Evolutionary conservation across 1,284 basidiomycete species (phyloP).

Genomic region (Porodaedalea pini): DNA sequence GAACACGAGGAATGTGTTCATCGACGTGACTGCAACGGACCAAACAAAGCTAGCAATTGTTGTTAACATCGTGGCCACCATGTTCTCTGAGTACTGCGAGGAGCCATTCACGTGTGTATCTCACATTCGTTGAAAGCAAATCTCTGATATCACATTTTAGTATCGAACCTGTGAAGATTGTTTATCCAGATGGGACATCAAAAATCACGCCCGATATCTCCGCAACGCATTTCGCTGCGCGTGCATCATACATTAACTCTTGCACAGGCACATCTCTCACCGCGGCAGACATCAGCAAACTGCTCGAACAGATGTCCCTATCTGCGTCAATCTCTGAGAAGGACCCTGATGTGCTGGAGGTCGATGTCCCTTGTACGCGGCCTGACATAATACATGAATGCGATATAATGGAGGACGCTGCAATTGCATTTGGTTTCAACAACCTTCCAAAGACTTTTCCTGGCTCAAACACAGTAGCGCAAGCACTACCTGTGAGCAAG

Average conservation of each 20-base stretch:
- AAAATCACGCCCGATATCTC: slow-evolving; percentile 82
- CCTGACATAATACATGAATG: slow-evolving; percentile 98
- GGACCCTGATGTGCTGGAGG: slow-evolving; percentile 63
- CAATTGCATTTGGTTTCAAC: slow-evolving; percentile 98
- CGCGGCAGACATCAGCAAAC: slow-evolving; percentile 54
- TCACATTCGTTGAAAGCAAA: not conserved
- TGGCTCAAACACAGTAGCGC: slow-evolving; percentile 91
- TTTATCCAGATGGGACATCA: slow-evolving; percentile 73
- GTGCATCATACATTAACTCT: slow-evolving; percentile 90
- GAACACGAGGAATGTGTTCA: slow-evolving; percentile 92
- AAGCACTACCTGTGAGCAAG: slow-evolving; percentile 88
- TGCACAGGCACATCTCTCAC: slow-evolving; percentile 84
- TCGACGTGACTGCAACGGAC: slow-evolving; percentile 98
- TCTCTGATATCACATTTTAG: slow-evolving; percentile 36
- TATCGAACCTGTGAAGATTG: slow-evolving; percentile 86
- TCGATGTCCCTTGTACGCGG: slow-evolving; percentile 85
- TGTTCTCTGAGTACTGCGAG: slow-evolving; percentile 97
- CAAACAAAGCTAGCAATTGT: slow-evolving; percentile 96
- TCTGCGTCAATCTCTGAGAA: slow-evolving; percentile 45
- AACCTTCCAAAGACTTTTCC: slow-evolving; percentile 93
- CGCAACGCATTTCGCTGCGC: slow-evolving; percentile 70
- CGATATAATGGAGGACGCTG: slow-evolving; percentile 97
- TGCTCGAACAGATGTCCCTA: slow-evolving; percentile 78
- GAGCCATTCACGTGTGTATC: slow-evolving; percentile 82
- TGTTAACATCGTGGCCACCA: slow-evolving; percentile 88